phyloP scores from a whole-genome alignment of 129 eudicot species.

The Ambrosia artemisiifolia region DNA sequence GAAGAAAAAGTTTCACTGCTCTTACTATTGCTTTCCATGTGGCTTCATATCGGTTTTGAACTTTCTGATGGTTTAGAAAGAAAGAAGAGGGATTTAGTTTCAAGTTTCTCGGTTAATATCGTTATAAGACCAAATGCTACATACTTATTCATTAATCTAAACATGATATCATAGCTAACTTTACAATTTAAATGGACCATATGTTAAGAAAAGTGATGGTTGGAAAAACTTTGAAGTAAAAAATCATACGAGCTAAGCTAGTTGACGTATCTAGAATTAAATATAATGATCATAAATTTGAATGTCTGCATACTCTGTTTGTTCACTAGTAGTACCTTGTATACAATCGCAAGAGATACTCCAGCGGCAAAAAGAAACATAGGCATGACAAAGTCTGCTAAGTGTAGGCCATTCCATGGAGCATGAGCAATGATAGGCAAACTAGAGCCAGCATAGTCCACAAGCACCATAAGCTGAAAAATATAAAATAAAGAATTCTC shows the following conservation, averaged over 20 bases:
- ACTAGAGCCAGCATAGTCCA: slow-evolving; percentile 68
- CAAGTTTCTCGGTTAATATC: slow-evolving; percentile 8
- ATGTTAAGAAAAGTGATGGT: not conserved
- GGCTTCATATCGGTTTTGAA: slow-evolving; percentile 48
- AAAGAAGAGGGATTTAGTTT: slow-evolving; percentile 18
- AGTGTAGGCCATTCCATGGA: slow-evolving; percentile 75
- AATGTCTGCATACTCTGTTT: slow-evolving; percentile 5
- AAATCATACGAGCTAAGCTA: slow-evolving; percentile 8
- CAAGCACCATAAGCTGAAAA: slow-evolving; percentile 76
- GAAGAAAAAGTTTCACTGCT: slow-evolving; percentile 54
- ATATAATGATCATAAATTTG: not conserved
- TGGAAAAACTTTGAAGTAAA: not conserved
- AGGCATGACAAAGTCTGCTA: slow-evolving; percentile 88
- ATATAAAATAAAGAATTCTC: not conserved
- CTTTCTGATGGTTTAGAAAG: slow-evolving; percentile 49
- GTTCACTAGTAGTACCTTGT: slow-evolving; percentile 46
- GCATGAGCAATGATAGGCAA: slow-evolving; percentile 65
- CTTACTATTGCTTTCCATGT: slow-evolving; percentile 55
- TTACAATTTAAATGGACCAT: slow-evolving; percentile 2
- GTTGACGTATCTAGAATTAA: slow-evolving; percentile 4
- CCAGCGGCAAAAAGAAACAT: slow-evolving; percentile 81
- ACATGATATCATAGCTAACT: not conserved
- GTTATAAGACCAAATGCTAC: not conserved
- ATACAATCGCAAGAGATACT: slow-evolving; percentile 64
- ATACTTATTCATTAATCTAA: not conserved